phyloP scores from a whole-genome alignment of 176 grass and related monocot genomes.

The Paspalum vaginatum region DNA sequence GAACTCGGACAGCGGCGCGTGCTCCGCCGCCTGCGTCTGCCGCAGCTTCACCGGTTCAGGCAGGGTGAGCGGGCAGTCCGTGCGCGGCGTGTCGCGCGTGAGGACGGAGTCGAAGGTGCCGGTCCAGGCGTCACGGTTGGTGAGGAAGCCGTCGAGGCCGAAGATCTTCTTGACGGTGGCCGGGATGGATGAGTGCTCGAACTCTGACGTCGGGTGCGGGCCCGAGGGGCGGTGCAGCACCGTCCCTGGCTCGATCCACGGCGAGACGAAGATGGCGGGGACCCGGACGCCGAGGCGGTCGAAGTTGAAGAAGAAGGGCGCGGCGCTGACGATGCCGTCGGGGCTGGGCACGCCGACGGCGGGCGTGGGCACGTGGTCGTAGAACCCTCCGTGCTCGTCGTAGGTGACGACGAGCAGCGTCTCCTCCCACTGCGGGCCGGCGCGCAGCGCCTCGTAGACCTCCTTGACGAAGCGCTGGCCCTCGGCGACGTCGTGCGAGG shows the following conservation, averaged over 20 bases:
- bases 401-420: constrained; percentile 72
- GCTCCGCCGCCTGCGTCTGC: constrained; percentile 45
- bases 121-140: constrained; percentile 73
- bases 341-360: constrained; percentile 69
- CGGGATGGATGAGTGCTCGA: constrained; percentile 85
- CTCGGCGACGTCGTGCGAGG: constrained; percentile 68
- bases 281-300: constrained; percentile 81
- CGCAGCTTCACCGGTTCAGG: constrained; percentile 67
- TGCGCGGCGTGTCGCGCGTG: constrained; percentile 61
- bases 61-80: constrained; percentile 66
- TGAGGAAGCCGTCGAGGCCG: constrained; percentile 75
- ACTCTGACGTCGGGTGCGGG: constrained; percentile 61
- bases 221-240: constrained; percentile 64
- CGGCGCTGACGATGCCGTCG: constrained; percentile 52
- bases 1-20: constrained; percentile 56
- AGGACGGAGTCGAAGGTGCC: constrained; percentile 77
- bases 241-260: constrained; percentile 74
- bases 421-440: constrained; percentile 76
- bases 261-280: constrained; percentile 72
- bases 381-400: constrained; percentile 91
- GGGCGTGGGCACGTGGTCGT: constrained; percentile 73
- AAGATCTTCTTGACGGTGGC: constrained; percentile 88
- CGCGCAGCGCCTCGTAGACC: constrained; percentile 70
- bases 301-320: constrained; percentile 70
- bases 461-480: constrained; percentile 78